These are phyloP conservation scores for Lumnitzera racemosa DNA, from an alignment of 345 rosid species.

Conservation along the genomic window DNA sequence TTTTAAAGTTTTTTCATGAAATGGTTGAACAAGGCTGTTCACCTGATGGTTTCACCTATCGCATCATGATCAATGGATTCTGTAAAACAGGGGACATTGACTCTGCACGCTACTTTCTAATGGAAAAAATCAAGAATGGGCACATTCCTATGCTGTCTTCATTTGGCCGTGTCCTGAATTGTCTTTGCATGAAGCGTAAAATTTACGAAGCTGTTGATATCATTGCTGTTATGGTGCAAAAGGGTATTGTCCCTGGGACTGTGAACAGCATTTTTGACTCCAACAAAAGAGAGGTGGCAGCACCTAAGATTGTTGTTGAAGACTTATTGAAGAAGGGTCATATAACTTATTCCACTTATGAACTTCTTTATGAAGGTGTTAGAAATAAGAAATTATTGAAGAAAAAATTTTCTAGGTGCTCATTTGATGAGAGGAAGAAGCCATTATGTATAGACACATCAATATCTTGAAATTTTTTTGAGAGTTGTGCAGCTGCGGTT, in stretches of 20 bases:
- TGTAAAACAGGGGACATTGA: conserved; percentile 64
- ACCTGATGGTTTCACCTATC: conserved; percentile 71
- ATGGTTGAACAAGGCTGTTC: conserved; percentile 50
- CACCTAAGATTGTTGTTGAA: conserved; percentile 89
- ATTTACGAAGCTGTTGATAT: conserved; percentile 65
- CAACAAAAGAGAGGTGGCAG: conserved; percentile 68
- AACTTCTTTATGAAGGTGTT: conserved; percentile 79
- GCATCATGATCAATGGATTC: conserved; percentile 72
- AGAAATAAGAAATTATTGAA: conserved; percentile 62
- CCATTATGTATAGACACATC: conserved; percentile 5
- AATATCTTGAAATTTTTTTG: conserved; percentile 1
- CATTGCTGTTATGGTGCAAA: conserved; percentile 59
- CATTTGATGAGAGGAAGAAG: conserved; percentile 8
- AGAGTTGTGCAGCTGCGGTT: too few relatives aligned
- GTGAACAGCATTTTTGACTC: conserved; percentile 68
- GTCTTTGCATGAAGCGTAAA: conserved; percentile 65
- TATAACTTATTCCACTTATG: conserved; percentile 75
- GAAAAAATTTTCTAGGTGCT: conserved; percentile 32
- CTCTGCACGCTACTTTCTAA: conserved; percentile 46
- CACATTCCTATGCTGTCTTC: conserved; percentile 63
- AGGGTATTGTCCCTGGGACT: conserved; percentile 65
- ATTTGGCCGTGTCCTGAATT: conserved; percentile 74
- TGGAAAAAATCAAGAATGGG: conserved; percentile 52
- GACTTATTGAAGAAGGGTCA: conserved; percentile 74
- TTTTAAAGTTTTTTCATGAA: conserved; percentile 55